Conservation (phyloP, 2,329 filamentous ascomycete genomes). For the Ilyonectria sp. region DNA sequence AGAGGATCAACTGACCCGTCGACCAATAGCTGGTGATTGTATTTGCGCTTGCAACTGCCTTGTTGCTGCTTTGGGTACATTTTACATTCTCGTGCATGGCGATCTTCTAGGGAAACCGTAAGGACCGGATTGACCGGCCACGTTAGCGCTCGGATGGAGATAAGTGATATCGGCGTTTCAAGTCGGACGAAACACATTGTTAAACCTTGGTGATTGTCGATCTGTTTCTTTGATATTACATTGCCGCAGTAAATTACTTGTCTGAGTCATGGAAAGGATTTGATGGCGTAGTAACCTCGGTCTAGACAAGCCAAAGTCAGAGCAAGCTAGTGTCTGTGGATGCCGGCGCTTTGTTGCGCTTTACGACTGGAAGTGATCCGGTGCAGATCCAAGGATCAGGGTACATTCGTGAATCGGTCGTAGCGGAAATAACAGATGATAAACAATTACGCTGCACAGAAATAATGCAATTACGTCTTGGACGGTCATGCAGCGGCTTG, state of each 20-base stretch:
- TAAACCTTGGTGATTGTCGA: neutral
- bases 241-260: neutral
- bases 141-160: neutral
- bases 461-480: too few species aligned
- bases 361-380: too few species aligned
- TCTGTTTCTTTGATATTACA: neutral
- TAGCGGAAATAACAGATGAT: too few species aligned
- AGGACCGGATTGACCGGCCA: constrained; percentile 1
- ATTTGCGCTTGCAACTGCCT: constrained; percentile 22
- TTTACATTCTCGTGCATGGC: neutral
- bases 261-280: neutral
- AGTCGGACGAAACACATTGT: neutral
- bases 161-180: neutral
- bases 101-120: constrained; percentile 4
- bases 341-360: too few species aligned
- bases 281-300: neutral
- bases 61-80: constrained; percentile 6
- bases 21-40: constrained; percentile 1
- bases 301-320: too few species aligned
- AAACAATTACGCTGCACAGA: too few species aligned
- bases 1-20: neutral
- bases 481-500: too few species aligned
- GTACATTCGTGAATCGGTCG: too few species aligned
- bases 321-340: too few species aligned
- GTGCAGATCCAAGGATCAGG: too few species aligned